Conservation (phyloP, 768 basidiomycete species). For the Trametes cinnabarina region DNA sequence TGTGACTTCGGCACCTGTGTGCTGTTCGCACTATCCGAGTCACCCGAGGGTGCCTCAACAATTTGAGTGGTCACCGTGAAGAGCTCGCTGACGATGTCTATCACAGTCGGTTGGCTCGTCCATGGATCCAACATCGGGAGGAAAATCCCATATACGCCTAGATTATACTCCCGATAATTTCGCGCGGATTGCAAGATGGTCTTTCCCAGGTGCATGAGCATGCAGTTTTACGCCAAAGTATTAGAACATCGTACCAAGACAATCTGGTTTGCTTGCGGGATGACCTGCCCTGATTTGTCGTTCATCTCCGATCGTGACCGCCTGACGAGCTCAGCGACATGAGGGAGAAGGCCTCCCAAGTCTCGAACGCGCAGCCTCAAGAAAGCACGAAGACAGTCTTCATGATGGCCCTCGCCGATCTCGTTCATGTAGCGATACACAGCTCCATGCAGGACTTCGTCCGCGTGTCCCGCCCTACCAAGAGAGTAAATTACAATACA, state of each 20-base stretch:
- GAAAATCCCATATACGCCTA: slow-evolving; percentile 74
- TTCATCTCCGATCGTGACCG: slow-evolving; percentile 42
- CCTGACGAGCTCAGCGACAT: slow-evolving; percentile 50
- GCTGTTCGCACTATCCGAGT: slow-evolving; percentile 28
- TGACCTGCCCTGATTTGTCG: slow-evolving; percentile 41
- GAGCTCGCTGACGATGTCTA: slow-evolving; percentile 69
- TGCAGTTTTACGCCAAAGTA: background rate
- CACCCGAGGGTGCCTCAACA: slow-evolving; percentile 39
- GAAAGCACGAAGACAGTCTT: slow-evolving; percentile 82
- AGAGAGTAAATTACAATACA: background rate
- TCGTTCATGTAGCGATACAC: slow-evolving; percentile 68
- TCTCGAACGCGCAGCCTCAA: slow-evolving; percentile 70
- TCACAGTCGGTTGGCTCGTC: slow-evolving; percentile 69
- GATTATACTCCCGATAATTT: slow-evolving; percentile 71
- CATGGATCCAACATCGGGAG: slow-evolving; percentile 73
- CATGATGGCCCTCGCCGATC: slow-evolving; percentile 51
- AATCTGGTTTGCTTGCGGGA: slow-evolving; percentile 69
- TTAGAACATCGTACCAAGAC: slow-evolving; percentile 53
- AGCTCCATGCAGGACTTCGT: slow-evolving; percentile 67
- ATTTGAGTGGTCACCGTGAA: slow-evolving; percentile 62
- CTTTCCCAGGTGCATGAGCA: slow-evolving; percentile 41
- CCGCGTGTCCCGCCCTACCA: slow-evolving; percentile 50
- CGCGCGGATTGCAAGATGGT: slow-evolving; percentile 69
- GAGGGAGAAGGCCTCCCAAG: slow-evolving; percentile 65
- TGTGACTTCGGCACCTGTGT: slow-evolving; percentile 47